Evolutionary conservation across 345 rosid genomes (phyloP), one percentile per base, ranked within the genome.

Genomic region (Schrenkiella parvula): DNA sequence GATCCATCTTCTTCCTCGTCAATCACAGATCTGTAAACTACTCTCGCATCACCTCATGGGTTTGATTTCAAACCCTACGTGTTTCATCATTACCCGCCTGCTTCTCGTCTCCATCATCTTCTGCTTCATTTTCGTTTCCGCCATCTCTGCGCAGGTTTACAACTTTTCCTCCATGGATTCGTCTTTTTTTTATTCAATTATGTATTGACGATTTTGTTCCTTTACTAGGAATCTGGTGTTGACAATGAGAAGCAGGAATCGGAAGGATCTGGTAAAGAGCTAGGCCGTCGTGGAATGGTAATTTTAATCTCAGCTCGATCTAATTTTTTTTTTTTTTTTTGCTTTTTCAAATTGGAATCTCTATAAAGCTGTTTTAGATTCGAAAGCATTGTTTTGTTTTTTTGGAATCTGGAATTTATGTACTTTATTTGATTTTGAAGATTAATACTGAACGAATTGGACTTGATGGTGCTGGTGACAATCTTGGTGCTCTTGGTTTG

Each of bases 261-360:
- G 1, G 75, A 48, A 64, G 80, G 79, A 56, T 80, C 83, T 29
- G 74, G 53, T 53, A 83, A 79, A 70, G 89, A 86, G 82, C 88
- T 95, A 7, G 98, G 99, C 59, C 99, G 99, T 66, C 96, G 96
- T 42, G 92, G 97, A 74, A 85, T 90, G 89, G 99, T 91, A 63
- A 73, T 81, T 66, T 66, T 37, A 9, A n/a, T 22, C 8, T 34
- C 51, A 22, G 10, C 37, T 52, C 28, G 69, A 56, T 72, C 64
- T 72, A 25, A 25, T 41, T 46, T 19, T 56, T 31, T 41, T 1
- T 51, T n/a, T n/a, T n/a, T n/a, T n/a, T n/a, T 53, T 39, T 46
- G 0, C 10, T 29, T 65, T 23, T 46, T 31, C 18, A 44, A 57
- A 31, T 41, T 32, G 0, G 58, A 29, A 56, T 18, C 64, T 68